These are phyloP conservation scores for Pisolithus albus DNA, from an alignment of 768 basidiomycete species.

Conservation along the genomic window DNA sequence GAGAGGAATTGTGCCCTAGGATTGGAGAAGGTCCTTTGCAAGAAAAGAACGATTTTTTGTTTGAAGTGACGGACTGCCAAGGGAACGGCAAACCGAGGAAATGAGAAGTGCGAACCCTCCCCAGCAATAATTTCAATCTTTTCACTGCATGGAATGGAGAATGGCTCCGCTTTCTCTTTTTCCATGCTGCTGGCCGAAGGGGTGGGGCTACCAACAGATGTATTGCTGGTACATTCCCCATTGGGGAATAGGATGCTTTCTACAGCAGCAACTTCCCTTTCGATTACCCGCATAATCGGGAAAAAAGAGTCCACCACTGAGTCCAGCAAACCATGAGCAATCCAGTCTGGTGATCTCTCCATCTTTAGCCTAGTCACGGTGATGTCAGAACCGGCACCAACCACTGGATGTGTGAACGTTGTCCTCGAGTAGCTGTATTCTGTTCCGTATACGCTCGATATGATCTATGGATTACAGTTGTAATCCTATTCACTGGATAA, in stretches of 20 bases:
- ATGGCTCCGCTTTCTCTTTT: background rate
- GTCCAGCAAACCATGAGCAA: slow-evolving; percentile 87
- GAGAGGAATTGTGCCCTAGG: slow-evolving; percentile 5
- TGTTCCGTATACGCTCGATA: slow-evolving; percentile 64
- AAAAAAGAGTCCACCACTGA: slow-evolving; percentile 94
- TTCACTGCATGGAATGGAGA: background rate
- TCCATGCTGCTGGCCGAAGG: background rate
- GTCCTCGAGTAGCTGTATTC: slow-evolving; percentile 57
- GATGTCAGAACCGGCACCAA: slow-evolving; percentile 23
- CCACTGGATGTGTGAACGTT: slow-evolving; percentile 67
- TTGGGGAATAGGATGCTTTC: slow-evolving; percentile 59
- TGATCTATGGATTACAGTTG: slow-evolving; percentile 49
- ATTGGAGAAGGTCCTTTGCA: background rate
- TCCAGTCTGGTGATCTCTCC: slow-evolving; percentile 59
- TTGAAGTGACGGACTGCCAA: slow-evolving; percentile 32
- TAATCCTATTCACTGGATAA: background rate
- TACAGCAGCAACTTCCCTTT: slow-evolving; percentile 71
- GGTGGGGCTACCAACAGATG: background rate
- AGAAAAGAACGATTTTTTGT: slow-evolving; percentile 22
- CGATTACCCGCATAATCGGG: slow-evolving; percentile 74
- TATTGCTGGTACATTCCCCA: background rate
- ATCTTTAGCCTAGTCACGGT: background rate
- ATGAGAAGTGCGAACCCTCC: slow-evolving; percentile 14
- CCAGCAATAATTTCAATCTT: slow-evolving; percentile 1
- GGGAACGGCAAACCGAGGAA: slow-evolving; percentile 13